Percentiles rank a stretch among this genome's conserved stretches.
phyloP scores from a whole-genome alignment of 1,139 yeast species.

The Yamadazyma sp. region DNA sequence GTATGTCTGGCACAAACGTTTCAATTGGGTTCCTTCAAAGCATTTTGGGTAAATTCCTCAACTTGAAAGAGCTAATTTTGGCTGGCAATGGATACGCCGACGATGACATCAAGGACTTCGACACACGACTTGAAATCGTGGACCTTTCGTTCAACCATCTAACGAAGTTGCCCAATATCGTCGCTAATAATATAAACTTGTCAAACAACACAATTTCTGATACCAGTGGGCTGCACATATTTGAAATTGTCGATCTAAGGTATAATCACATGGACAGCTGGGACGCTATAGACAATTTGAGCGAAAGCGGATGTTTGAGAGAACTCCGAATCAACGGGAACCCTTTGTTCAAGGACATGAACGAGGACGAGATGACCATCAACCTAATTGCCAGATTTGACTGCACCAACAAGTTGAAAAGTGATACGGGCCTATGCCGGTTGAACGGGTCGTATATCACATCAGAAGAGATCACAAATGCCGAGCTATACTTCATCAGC shows the following conservation, averaged over 20 bases:
- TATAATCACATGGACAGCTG: constrained; percentile 47
- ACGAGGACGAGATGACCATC: constrained; percentile 21
- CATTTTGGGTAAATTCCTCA: constrained; percentile 42
- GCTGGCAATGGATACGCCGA: constrained; percentile 46
- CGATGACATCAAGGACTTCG: constrained; percentile 18
- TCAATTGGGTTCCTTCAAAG: constrained; percentile 18
- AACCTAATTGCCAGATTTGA: constrained; percentile 53
- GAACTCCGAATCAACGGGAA: constrained; percentile 53
- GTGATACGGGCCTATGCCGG: constrained; percentile 16
- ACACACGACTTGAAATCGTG: constrained; percentile 21
- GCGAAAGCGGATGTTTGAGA: constrained; percentile 31
- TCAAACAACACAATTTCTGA: constrained; percentile 26
- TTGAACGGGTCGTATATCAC: constrained; percentile 60
- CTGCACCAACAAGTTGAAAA: constrained; percentile 13
- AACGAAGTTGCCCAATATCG: constrained; percentile 27
- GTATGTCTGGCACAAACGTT: constrained; percentile 32
- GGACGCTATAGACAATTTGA: constrained; percentile 45
- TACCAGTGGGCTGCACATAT: constrained; percentile 5
- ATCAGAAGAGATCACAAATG: constrained; percentile 52
- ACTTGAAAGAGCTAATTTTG: constrained; percentile 40
- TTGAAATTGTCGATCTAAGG: constrained; percentile 43
- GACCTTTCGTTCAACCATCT: constrained; percentile 51
- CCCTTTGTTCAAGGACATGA: constrained; percentile 39
- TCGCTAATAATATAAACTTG: constrained; percentile 18
- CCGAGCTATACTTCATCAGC: constrained; percentile 67